Base-by-base conservation (phyloP, 352 stramenopile genomes). In the Phytophthora ohioensis region DNA sequence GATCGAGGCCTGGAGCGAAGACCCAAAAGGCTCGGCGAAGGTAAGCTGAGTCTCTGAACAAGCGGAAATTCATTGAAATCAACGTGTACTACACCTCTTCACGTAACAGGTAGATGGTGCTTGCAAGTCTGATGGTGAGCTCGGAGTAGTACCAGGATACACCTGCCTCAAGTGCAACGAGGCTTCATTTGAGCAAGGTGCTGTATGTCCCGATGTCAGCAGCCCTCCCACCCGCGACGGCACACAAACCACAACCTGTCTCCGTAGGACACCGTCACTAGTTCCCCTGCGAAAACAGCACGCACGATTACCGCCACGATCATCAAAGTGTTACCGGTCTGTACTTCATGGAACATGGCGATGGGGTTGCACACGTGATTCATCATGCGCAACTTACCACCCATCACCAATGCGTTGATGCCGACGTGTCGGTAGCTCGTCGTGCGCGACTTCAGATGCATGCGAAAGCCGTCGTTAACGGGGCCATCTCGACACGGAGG, bases 251-350 rank as follows among this genome's bases (percentile, higher is more conserved):
- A 59, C 0, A 59, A n/a, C 1, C 6, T n/a, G 3, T 43, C 6
- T 9, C 53, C 53, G 9, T 59, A 59, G 3, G 15, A 38, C 2
- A 59, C 53, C 3, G 53, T 59, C 0, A 59, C 21, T n/a, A 36
- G 6, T 35, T 59, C 53, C 2, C 53, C 53, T 1, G 15, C 3
- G 6, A 11, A 4, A 7, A 59, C 6, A 0, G 4, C 7, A 1
- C 30, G 32, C 1, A 45, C 36, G 0, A n/a, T 47, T 6, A 58
- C 51, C 0, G 5, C 51, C 0, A 58, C 51, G 9, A 58, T 35
- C 0, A n/a, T 58, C 0, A 58, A 4, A 9, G 9, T 1, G 0
- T n/a, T 10, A 0, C 51, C 48, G 3, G 48, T 55, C 11, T 55
- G 48, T 0, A 55, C 48, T 0, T 55, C 48, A 12, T 55, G 48